Conservation (phyloP, 2,329 filamentous ascomycete species). For the Zymoseptoria crescenta region DNA sequence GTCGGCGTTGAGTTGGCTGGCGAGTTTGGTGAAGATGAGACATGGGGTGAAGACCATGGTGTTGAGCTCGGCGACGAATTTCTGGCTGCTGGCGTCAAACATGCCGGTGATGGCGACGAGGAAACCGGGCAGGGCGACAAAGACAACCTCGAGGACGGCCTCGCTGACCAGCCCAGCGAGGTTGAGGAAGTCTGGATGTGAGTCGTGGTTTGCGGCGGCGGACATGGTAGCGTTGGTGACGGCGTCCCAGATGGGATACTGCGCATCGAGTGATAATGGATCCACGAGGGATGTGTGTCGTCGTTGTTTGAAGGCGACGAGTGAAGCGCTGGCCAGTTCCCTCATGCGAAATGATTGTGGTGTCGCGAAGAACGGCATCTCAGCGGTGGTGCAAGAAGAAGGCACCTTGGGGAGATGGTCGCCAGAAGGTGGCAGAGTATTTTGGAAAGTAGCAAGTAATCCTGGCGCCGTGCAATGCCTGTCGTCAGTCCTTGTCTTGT, state of each 20-base stretch:
- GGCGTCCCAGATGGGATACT: slow-evolving; percentile 24
- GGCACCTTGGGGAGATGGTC: background rate
- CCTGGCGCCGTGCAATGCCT: background rate
- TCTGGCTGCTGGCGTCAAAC: slow-evolving; percentile 93
- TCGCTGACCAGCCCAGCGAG: slow-evolving; percentile 82
- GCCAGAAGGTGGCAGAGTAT: background rate
- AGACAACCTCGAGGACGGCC: slow-evolving; percentile 90
- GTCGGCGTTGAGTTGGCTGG: slow-evolving; percentile 83
- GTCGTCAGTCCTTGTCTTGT: background rate
- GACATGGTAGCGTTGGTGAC: slow-evolving; percentile 25
- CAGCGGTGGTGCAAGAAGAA: slow-evolving; percentile 1
- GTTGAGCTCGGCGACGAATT: slow-evolving; percentile 93
- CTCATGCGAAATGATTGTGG: slow-evolving; percentile 40
- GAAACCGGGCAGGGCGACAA: slow-evolving; percentile 88
- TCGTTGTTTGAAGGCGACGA: slow-evolving; percentile 33
- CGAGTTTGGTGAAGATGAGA: slow-evolving; percentile 93
- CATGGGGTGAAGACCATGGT: slow-evolving; percentile 95
- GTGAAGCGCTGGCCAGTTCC: slow-evolving; percentile 25
- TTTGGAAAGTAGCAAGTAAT: background rate
- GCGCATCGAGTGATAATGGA: slow-evolving; percentile 21
- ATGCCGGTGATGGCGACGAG: slow-evolving; percentile 82
- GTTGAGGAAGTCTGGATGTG: slow-evolving; percentile 56
- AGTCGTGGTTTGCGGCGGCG: slow-evolving; percentile 16
- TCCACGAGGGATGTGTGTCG: slow-evolving; percentile 21
- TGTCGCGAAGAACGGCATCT: slow-evolving; percentile 39